Conservation (phyloP, 306 rosid genomes). For the Crataegus laevigata region DNA sequence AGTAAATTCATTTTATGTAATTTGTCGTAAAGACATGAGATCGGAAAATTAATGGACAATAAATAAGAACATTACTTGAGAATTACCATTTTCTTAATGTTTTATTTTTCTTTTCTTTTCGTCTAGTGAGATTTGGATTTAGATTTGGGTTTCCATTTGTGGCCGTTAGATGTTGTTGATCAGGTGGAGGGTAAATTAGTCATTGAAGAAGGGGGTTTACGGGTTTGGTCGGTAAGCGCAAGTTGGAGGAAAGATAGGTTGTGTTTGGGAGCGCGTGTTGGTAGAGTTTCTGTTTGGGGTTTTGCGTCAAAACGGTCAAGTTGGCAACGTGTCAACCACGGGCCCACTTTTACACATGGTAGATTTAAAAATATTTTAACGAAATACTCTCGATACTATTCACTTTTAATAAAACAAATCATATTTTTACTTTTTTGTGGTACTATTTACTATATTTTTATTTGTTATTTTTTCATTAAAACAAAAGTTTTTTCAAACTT, state of each 20-base stretch:
- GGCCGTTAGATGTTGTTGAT: not conserved
- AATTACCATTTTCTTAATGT: too few relatives aligned
- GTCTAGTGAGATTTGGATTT: not conserved
- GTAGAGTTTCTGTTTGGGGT: not conserved
- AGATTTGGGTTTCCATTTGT: not conserved
- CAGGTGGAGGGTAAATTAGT: not conserved
- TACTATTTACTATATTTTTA: too few relatives aligned
- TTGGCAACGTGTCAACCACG: not conserved
- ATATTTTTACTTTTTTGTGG: too few relatives aligned
- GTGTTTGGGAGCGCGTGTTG: not conserved
- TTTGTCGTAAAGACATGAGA: too few relatives aligned
- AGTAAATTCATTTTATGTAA: too few relatives aligned
- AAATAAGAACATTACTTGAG: not conserved
- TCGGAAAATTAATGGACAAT: not conserved
- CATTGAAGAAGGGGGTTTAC: not conserved
- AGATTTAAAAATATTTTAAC: too few relatives aligned
- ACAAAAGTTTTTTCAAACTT: too few relatives aligned
- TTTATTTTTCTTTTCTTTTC: not conserved
- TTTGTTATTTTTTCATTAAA: too few relatives aligned
- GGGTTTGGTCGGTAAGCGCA: not conserved
- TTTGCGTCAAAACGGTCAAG: not conserved
- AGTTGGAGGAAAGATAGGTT: not conserved
- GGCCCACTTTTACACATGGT: not conserved
- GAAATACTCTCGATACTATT: too few relatives aligned
- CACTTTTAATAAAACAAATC: too few relatives aligned